Evolutionary conservation across 768 basidiomycete species (phyloP).

Genomic region (Boletus vermiculosoides): DNA sequence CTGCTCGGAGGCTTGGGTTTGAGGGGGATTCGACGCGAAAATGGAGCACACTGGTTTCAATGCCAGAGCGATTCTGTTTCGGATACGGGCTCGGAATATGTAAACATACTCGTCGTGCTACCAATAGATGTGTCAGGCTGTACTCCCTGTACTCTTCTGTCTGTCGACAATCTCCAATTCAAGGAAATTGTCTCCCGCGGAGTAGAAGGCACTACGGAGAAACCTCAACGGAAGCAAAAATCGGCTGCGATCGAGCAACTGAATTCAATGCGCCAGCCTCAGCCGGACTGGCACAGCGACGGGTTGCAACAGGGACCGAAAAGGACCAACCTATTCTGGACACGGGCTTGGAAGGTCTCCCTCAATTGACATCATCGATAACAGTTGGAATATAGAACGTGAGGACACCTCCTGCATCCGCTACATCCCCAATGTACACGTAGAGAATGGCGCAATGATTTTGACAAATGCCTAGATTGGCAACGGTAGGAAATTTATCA

Average conservation of each 20-base stretch:
- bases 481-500: neutral
- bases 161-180: neutral
- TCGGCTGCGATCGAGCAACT: neutral
- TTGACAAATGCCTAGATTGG: slow-evolving; percentile 66
- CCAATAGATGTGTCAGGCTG: slow-evolving; percentile 7
- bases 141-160: slow-evolving; percentile 2
- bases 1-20: slow-evolving; percentile 58
- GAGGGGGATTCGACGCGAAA: neutral
- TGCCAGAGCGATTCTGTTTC: neutral
- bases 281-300: neutral
- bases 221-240: neutral
- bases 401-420: slow-evolving; percentile 77
- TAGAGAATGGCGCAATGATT: slow-evolving; percentile 85
- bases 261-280: neutral
- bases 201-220: neutral
- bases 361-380: slow-evolving; percentile 49
- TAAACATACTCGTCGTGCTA: slow-evolving; percentile 3
- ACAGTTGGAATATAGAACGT: slow-evolving; percentile 88
- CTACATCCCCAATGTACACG: slow-evolving; percentile 81
- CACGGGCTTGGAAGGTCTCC: neutral
- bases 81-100: slow-evolving; percentile 8
- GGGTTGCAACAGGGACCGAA: neutral
- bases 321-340: neutral
- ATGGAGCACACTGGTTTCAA: neutral
- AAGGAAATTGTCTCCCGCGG: neutral